These are phyloP conservation scores for Dendrobium officinale DNA, from an alignment of 106 monocot genomes.

Conservation along the genomic window DNA sequence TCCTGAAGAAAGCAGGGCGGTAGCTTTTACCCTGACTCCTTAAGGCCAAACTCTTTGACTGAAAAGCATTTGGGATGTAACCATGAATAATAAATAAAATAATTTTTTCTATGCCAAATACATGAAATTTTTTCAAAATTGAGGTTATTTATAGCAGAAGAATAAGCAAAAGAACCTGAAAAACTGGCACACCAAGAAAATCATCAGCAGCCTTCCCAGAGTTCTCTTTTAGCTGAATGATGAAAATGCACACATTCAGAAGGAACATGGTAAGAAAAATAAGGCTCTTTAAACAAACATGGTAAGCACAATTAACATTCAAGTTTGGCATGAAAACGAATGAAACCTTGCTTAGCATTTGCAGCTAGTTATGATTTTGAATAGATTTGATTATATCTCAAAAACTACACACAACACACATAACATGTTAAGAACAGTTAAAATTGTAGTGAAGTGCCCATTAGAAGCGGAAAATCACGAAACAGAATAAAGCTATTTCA, in stretches of 20 bases:
- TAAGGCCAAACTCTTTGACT: conserved; percentile 81
- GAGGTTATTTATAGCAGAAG: not conserved
- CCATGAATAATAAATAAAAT: not conserved
- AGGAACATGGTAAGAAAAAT: not conserved
- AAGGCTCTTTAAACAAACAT: not conserved
- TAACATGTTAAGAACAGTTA: not conserved
- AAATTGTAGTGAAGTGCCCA: not conserved
- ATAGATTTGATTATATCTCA: not conserved
- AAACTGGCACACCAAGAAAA: conserved; percentile 68
- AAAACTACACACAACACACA: not conserved
- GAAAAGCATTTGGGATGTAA: conserved; percentile 9
- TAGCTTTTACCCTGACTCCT: conserved; percentile 75
- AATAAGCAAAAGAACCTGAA: conserved; percentile 41
- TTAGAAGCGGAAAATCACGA: not conserved
- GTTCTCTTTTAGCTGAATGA: conserved; percentile 33
- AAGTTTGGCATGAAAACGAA: not conserved
- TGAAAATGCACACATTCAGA: not conserved
- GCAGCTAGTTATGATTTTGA: not conserved
- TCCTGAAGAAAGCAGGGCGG: conserved; percentile 88
- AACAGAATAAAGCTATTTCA: not conserved
- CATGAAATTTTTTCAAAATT: not conserved
- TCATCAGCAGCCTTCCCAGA: conserved; percentile 23
- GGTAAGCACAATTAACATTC: not conserved
- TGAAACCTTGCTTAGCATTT: not conserved
- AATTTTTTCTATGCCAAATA: not conserved